Evolutionary conservation across 2,329 filamentous ascomycete species (phyloP), one percentile per base, ranked within the genome.

Genomic region (Periconia sp.): DNA sequence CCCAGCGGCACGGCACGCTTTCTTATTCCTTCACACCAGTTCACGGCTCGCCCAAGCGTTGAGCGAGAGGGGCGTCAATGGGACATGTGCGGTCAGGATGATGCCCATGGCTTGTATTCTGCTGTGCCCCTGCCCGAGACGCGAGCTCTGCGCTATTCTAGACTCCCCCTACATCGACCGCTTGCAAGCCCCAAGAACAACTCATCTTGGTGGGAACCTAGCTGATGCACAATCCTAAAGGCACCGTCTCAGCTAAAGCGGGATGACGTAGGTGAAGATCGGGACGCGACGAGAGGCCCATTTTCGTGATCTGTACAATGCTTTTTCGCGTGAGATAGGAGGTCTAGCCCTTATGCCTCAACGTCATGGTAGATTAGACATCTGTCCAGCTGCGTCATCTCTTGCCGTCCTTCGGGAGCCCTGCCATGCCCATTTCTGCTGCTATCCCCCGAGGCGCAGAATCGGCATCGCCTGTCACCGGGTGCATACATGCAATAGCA

Each of bases 381-480:
- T n/a, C n/a, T n/a, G n/a, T n/a, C n/a, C n/a, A n/a, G n/a, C n/a
- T n/a, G n/a, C n/a, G n/a, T n/a, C n/a, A n/a, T n/a, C n/a, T n/a
- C n/a, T n/a, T n/a, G n/a, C n/a, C n/a, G n/a, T 40, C 26, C 34
- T 48, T 51, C 39, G 40, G 40, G 28, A 45, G 37, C 35, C 32
- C 33, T 43, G 43, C 39, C n/a, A 38, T 51, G 43, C n/a, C 46
- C 36, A 35, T 50, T 40, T 33, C 24, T 26, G 26, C 52, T 43
- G 34, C 50, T 47, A 53, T 48, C 46, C 54, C 48, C 43, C 37
- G 41, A 35, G 29, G 23, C 44, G 40, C 46, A 47, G 46, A 50
- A 22, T 41, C 36, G 48, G n/a, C 52, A 45, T 51, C 25, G 44
- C 43, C 36, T 24, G 41, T 50, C 54, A 13, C 19, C 32, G 43